These are phyloP conservation scores for Aspergillus sclerotialis DNA, from an alignment of 2,329 filamentous ascomycete species.

Conservation along the genomic window DNA sequence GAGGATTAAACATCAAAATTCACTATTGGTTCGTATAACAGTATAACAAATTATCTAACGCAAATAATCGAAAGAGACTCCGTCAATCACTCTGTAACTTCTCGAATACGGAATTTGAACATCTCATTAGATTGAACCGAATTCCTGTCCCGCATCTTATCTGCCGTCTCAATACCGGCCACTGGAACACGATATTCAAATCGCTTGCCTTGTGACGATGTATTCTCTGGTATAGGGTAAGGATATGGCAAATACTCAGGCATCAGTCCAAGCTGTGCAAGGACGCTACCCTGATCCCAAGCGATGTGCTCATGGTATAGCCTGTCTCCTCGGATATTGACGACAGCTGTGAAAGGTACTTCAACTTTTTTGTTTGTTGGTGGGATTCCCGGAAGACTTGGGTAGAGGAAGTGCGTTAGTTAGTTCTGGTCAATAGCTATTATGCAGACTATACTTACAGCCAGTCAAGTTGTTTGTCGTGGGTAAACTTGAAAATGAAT, in stretches of 20 bases:
- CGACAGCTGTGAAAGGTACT: slow-evolving; percentile 56
- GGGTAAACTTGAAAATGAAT: slow-evolving; percentile 59
- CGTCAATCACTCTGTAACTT: too few relatives aligned
- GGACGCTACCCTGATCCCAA: slow-evolving; percentile 59
- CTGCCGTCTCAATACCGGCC: slow-evolving; percentile 47
- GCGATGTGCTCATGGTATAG: slow-evolving; percentile 64
- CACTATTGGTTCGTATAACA: too few relatives aligned
- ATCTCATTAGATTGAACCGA: slow-evolving; percentile 47
- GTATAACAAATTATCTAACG: too few relatives aligned
- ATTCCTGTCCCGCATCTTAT: slow-evolving; percentile 45
- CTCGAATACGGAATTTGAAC: slow-evolving; percentile 26
- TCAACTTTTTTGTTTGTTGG: slow-evolving; percentile 47
- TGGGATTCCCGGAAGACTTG: slow-evolving; percentile 53
- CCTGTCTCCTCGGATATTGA: slow-evolving; percentile 60
- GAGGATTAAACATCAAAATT: too few relatives aligned
- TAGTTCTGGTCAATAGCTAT: too few relatives aligned
- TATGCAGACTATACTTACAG: too few relatives aligned
- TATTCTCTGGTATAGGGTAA: slow-evolving; percentile 37
- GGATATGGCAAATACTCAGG: slow-evolving; percentile 58
- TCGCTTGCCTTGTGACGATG: slow-evolving; percentile 27
- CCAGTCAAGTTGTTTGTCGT: slow-evolving; percentile 57
- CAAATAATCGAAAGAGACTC: too few relatives aligned
- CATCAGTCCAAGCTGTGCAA: slow-evolving; percentile 55
- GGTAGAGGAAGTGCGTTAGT: too few relatives aligned
- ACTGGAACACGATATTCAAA: slow-evolving; percentile 54